These are phyloP conservation scores for Erodium chrysanthum DNA, from an alignment of 441 rosid species.

Conservation along the genomic window DNA sequence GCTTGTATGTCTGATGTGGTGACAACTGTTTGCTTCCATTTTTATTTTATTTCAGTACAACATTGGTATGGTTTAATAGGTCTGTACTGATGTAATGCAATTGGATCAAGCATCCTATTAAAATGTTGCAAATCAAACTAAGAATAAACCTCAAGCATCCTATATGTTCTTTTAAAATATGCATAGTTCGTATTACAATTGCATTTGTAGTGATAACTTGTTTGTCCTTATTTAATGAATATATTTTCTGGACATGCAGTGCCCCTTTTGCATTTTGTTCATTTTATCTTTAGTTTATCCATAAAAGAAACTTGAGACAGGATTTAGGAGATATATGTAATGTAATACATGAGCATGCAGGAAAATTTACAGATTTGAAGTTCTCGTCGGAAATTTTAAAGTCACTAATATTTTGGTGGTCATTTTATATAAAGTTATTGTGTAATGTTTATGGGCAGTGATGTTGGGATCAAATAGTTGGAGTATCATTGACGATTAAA, in stretches of 20 bases:
- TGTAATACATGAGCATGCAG: neutral
- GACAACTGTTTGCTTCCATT: neutral
- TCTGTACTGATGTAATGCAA: neutral
- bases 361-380: neutral
- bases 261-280: neutral
- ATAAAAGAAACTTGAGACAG: neutral
- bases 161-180: neutral
- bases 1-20: neutral
- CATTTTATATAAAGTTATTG: neutral
- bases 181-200: neutral
- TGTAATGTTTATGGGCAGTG: neutral
- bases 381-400: neutral
- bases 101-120: neutral
- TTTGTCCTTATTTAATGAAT: neutral
- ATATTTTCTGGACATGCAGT: neutral
- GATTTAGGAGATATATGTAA: neutral
- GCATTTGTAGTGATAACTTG: neutral
- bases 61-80: neutral
- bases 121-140: neutral
- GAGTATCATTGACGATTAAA: neutral
- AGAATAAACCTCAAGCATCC: neutral
- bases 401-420: neutral
- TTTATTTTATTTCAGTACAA: neutral
- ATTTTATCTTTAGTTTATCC: neutral
- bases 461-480: neutral